phyloP scores from a whole-genome alignment of 164 flowering plant species.

The Liriodendron chinense region DNA sequence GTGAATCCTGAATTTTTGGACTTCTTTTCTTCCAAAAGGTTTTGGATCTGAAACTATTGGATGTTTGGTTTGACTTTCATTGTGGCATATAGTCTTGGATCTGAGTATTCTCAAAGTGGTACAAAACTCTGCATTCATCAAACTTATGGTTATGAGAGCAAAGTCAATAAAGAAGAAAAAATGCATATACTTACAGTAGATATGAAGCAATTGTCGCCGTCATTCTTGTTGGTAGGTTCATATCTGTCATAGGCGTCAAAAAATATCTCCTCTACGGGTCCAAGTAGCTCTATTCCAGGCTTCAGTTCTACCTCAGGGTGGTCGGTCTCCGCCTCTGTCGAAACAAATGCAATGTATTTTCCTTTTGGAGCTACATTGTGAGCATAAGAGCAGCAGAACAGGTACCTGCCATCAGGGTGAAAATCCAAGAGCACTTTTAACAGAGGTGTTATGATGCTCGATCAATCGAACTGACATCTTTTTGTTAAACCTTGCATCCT shows the following conservation, averaged over 20 bases:
- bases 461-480: neutral
- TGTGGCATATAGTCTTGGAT: neutral
- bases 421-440: neutral
- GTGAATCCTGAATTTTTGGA: neutral
- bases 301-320: constrained; percentile 79
- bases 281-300: constrained; percentile 87
- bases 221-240: constrained; percentile 54
- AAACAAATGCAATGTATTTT: constrained; percentile 87
- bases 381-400: constrained; percentile 92
- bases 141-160: neutral
- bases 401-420: constrained; percentile 52
- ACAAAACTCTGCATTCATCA: neutral
- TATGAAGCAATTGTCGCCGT: constrained; percentile 70
- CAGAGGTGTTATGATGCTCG: neutral
- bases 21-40: neutral
- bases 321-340: constrained; percentile 92
- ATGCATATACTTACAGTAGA: constrained; percentile 56
- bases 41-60: neutral
- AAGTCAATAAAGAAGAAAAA: neutral
- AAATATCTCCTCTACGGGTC: constrained; percentile 85
- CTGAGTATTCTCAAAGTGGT: neutral
- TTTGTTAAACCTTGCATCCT: neutral
- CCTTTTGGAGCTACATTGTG: constrained; percentile 98
- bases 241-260: constrained; percentile 85
- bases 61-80: neutral